These are phyloP conservation scores for Stephania japonica DNA, from an alignment of 164 flowering plant genomes.

Conservation along the genomic window DNA sequence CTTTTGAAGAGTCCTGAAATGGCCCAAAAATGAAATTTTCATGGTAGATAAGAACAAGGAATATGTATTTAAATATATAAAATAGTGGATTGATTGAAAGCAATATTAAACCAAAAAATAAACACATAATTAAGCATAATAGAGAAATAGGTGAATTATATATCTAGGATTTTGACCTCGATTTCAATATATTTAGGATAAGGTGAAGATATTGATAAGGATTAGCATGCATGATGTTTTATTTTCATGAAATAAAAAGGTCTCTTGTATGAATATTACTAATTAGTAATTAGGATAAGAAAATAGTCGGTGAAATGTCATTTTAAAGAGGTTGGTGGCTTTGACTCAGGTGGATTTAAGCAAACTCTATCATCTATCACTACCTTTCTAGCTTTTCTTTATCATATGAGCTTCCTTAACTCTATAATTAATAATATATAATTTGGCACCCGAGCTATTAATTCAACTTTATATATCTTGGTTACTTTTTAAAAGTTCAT, in stretches of 20 bases:
- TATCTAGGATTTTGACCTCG: neutral
- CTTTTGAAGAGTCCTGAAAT: too few relatives aligned
- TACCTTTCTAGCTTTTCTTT: neutral
- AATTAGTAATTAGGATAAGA: neutral
- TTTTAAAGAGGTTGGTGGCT: neutral
- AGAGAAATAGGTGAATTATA: too few relatives aligned
- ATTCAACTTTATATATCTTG: too few relatives aligned
- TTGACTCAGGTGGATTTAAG: neutral
- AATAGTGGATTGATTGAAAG: too few relatives aligned
- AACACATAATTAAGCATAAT: too few relatives aligned
- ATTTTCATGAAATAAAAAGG: neutral
- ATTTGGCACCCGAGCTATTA: too few relatives aligned
- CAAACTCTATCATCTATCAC: neutral
- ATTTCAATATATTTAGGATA: neutral
- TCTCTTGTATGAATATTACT: neutral
- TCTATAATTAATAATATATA: too few relatives aligned
- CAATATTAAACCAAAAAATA: too few relatives aligned
- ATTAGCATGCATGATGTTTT: neutral
- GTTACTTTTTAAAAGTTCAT: too few relatives aligned
- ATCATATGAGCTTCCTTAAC: neutral
- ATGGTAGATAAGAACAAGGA: too few relatives aligned
- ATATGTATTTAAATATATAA: too few relatives aligned
- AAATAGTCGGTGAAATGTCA: neutral
- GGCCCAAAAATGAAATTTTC: neutral
- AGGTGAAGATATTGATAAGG: neutral